Evolutionary conservation across 2,329 filamentous ascomycete species (phyloP), one percentile per base, ranked within the genome.

Genomic region (Elsinoe australis): DNA sequence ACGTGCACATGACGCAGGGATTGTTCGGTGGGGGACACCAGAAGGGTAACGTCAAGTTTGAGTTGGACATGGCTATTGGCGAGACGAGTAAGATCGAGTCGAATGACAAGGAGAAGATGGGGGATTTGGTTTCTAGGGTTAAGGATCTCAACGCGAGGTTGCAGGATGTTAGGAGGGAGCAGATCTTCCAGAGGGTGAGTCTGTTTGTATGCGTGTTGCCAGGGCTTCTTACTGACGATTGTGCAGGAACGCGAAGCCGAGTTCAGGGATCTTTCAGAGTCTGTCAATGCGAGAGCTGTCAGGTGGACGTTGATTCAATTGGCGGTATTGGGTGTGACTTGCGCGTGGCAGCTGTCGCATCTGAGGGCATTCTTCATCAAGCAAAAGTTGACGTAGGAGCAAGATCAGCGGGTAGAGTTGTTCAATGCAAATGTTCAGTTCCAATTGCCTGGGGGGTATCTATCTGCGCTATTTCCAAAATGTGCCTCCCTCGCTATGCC

Each of bases 291-390:
- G 49, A 84, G 90, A 60, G 90, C 96, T 54, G 81, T 96, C 44
- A 82, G 88, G 58, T 98, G 92, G 90, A 90, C 92, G 56, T 62
- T 95, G 55, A 83, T 96, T 57, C 92, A 98, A 69, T 72, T 96
- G 52, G 76, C 81, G 46, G 80, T 96, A 29, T 74, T 98, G 47
- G 86, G 82, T 49, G 75, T 83, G 49, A 95, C 92, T 26, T 98
- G 92, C 70, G 86, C 87, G 53, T 98, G 92, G 92, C 92, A 98
- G 69, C 75, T 98, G 38, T 94, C 88, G 47, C 90, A 98, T 70
- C 77, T 98, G 59, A 79, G 92, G 58, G 85, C 86, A 38, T 98
- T 98, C 78, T 98, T 98, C 74, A 98, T 98, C 75, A 98, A 98
- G 78, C 90, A 96, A 74, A 98, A 98, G 78, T 81, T 98, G 66